These are phyloP conservation scores for Endoconidiophora polonica DNA, from an alignment of 2,329 filamentous ascomycete genomes.

Conservation along the genomic window DNA sequence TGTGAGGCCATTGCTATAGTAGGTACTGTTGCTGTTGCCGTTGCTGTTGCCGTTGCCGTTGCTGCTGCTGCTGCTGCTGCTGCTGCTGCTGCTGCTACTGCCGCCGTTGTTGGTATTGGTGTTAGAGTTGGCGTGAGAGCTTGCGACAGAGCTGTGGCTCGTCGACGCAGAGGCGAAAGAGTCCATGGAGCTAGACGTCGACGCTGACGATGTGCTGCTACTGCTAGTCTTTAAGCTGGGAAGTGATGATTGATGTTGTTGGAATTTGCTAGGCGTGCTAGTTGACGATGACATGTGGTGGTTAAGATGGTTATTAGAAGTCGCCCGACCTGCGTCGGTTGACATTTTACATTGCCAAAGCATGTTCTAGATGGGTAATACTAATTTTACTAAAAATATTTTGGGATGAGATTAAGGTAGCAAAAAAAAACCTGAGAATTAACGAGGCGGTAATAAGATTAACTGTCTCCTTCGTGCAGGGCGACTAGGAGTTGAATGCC, in stretches of 20 bases:
- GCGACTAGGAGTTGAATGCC: neutral
- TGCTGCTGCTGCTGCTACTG: neutral
- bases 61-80: neutral
- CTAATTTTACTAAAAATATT: neutral
- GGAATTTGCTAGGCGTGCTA: neutral
- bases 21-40: neutral
- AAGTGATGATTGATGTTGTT: no score
- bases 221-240: no score
- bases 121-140: no score
- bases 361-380: slow-evolving; percentile 1
- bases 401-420: neutral
- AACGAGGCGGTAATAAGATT: neutral
- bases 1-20: neutral
- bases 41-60: neutral
- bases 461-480: neutral
- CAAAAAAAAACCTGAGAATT: neutral
- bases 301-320: neutral
- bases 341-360: slow-evolving; percentile 11
- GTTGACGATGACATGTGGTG: neutral
- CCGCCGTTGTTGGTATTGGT: no score
- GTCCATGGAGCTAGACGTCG: no score
- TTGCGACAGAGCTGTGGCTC: no score
- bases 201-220: no score
- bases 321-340: neutral
- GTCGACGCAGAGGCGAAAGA: no score